Evolutionary conservation across 2,329 filamentous ascomycete genomes (phyloP).

Genomic region (Didymella pinodella): DNA sequence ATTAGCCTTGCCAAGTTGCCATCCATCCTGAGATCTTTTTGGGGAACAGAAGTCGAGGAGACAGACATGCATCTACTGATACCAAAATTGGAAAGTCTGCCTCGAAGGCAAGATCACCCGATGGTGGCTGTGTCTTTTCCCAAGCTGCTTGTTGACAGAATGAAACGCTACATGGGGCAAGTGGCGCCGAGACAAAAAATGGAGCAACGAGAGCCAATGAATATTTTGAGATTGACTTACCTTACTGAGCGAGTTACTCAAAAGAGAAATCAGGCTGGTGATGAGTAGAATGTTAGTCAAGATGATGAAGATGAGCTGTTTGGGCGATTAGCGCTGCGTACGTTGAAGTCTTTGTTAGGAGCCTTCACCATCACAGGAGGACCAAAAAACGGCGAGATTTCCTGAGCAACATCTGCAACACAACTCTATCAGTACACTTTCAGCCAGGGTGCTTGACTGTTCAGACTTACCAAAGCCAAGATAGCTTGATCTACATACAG

Average conservation of each 20-base stretch:
- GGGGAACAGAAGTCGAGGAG: not conserved
- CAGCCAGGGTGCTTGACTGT: not conserved
- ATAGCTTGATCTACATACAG: conserved; percentile 63
- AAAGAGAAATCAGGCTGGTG: conserved; percentile 78
- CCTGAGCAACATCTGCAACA: conserved; percentile 55
- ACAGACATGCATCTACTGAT: conserved; percentile 1
- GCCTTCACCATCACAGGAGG: conserved; percentile 59
- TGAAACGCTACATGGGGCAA: conserved; percentile 27
- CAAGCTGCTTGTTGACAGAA: conserved; percentile 23
- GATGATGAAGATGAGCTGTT: conserved; percentile 73
- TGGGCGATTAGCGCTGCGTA: conserved; percentile 37
- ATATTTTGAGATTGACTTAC: conserved; percentile 47
- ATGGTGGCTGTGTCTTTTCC: conserved; percentile 33
- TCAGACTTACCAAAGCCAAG: conserved; percentile 70
- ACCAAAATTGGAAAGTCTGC: conserved; percentile 9
- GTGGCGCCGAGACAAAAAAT: conserved; percentile 14
- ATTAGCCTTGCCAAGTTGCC: not conserved
- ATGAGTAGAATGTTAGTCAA: conserved; percentile 81
- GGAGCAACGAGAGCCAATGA: conserved; percentile 30
- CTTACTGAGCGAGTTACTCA: conserved; percentile 76
- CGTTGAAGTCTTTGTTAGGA: conserved; percentile 15
- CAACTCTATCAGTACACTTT: conserved; percentile 30
- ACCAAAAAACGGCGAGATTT: conserved; percentile 61
- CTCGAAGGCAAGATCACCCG: conserved; percentile 17
- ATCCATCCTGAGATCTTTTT: not conserved